Conservation (phyloP, 2,329 filamentous ascomycete species). For the Pseudodiploospora longispora region DNA sequence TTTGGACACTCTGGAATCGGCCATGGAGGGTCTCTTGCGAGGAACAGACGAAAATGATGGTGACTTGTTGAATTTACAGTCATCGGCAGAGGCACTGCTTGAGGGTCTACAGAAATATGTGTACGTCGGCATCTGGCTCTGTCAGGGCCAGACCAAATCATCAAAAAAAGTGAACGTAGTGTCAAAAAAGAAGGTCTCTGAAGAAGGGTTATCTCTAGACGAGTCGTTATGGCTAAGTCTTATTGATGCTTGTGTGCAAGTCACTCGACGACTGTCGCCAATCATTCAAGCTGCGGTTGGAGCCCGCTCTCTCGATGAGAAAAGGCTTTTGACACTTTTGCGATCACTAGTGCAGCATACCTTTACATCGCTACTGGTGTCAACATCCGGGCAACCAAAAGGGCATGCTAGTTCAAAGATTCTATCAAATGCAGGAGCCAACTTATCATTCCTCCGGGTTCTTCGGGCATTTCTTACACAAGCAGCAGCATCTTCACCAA, state of each 20-base stretch:
- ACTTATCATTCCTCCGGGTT: conserved; percentile 79
- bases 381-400: conserved; percentile 50
- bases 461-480: conserved; percentile 80
- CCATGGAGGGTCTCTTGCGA: conserved; percentile 65
- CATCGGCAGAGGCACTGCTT: conserved; percentile 65
- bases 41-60: conserved; percentile 42
- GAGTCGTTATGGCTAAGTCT: conserved; percentile 54
- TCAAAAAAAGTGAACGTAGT: conserved; percentile 36
- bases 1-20: conserved; percentile 68
- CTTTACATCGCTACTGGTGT: conserved; percentile 77
- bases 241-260: conserved; percentile 52
- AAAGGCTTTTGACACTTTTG: conserved; percentile 58
- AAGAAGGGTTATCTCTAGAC: conserved; percentile 40
- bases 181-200: conserved; percentile 40
- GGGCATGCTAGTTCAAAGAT: conserved; percentile 26
- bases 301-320: conserved; percentile 38
- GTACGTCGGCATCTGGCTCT: conserved; percentile 91
- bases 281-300: conserved; percentile 34
- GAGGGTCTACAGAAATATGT: conserved; percentile 79
- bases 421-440: conserved; percentile 34
- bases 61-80: conserved; percentile 40
- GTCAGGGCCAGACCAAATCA: conserved; percentile 72
- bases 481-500: conserved; percentile 74
- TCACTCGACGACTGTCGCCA: conserved; percentile 56
- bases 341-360: conserved; percentile 79